Conservation (phyloP, 129 eudicot genomes). For the Dittrichia graveolens region DNA sequence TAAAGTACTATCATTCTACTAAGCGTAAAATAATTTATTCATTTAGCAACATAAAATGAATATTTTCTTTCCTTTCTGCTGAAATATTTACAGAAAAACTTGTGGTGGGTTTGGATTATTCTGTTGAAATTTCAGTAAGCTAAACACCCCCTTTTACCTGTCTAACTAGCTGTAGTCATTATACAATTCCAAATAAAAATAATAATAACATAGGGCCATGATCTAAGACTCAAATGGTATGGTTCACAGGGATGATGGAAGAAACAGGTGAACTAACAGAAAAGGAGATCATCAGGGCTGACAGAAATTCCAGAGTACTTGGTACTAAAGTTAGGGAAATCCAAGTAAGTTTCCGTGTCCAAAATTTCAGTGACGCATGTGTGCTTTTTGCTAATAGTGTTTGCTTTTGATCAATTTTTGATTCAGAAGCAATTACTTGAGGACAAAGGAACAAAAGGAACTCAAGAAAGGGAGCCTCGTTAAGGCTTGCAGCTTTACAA, state of each 20-base stretch:
- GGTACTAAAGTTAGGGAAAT: constrained; percentile 82
- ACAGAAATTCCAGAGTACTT: constrained; percentile 83
- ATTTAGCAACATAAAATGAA: no score
- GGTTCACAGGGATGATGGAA: constrained; percentile 67
- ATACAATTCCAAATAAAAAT: background rate
- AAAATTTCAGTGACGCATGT: background rate
- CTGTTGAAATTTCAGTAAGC: no score
- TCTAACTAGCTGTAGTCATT: constrained; percentile 4
- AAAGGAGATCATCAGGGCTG: constrained; percentile 90
- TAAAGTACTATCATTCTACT: no score
- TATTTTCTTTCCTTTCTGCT: no score
- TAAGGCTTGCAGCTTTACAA: constrained; percentile 88
- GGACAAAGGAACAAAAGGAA: constrained; percentile 80
- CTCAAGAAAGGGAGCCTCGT: constrained; percentile 81
- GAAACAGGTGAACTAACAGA: constrained; percentile 63
- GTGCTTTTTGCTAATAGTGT: background rate
- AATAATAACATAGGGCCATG: constrained; percentile 1
- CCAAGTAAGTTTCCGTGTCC: constrained; percentile 54
- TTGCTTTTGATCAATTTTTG: constrained; percentile 16
- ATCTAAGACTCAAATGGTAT: constrained; percentile 14
- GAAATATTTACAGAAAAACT: no score
- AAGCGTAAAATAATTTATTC: no score
- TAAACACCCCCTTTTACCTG: background rate
- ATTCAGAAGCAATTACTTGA: constrained; percentile 69
- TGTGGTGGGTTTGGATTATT: no score